A percentile compares a stretch with the other conserved stretches of the same genome.
Conservation (phyloP, 2,329 filamentous ascomycete species). For the Lasiodiplodia sp. region DNA sequence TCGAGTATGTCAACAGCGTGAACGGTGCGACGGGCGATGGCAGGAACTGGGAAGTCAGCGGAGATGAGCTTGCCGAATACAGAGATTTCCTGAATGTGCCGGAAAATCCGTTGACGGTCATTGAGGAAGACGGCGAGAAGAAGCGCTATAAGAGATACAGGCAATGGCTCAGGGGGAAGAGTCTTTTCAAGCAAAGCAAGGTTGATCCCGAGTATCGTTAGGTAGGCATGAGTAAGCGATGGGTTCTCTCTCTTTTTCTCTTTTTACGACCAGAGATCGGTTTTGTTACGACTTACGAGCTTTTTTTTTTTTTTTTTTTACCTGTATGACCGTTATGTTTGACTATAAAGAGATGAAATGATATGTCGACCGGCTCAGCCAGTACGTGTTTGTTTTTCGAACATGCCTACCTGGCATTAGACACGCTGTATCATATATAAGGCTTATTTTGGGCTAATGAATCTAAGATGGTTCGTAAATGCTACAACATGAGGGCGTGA, state of each 20-base stretch:
- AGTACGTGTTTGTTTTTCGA: too few species aligned
- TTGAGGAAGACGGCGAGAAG: constrained; percentile 84
- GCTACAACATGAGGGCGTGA: too few species aligned
- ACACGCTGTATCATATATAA: too few species aligned
- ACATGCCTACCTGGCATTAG: too few species aligned
- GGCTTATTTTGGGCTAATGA: too few species aligned
- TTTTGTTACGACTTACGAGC: neutral
- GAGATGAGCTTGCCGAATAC: constrained; percentile 76
- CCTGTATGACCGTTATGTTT: too few species aligned
- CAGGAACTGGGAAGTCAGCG: constrained; percentile 58
- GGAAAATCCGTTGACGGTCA: constrained; percentile 86
- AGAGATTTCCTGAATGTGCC: constrained; percentile 76
- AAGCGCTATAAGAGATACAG: constrained; percentile 96
- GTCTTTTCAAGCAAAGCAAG: constrained; percentile 86
- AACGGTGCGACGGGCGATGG: constrained; percentile 65
- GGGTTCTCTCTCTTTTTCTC: neutral
- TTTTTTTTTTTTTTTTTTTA: neutral
- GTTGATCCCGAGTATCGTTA: constrained; percentile 56
- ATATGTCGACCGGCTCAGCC: too few species aligned
- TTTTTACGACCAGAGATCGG: neutral
- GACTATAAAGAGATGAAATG: too few species aligned
- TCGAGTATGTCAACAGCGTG: constrained; percentile 78
- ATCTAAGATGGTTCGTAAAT: too few species aligned
- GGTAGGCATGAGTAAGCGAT: constrained; percentile 1
- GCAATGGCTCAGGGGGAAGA: constrained; percentile 95